Evolutionary conservation across 2,329 filamentous ascomycete genomes (phyloP), one percentile per base, ranked within the genome.

Genomic region (Simplicillium aogashimaense): DNA sequence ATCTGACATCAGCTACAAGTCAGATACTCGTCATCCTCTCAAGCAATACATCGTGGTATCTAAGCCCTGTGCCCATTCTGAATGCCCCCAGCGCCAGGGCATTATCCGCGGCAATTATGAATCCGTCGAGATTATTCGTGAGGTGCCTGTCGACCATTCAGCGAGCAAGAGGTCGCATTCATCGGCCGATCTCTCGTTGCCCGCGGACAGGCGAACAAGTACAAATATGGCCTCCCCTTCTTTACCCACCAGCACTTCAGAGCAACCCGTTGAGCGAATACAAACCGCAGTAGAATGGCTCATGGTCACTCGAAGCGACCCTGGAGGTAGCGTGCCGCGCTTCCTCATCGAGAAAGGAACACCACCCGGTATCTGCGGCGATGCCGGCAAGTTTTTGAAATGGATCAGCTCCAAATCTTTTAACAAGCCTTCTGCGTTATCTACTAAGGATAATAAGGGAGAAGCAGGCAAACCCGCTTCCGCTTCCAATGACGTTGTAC

Each of bases 321-420:
- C 88, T 3, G 88, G 88, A 10, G 88, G 88, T 39, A 90, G 79
- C 43, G 88, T 95, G 14, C 88, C 88, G 1, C 75, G 85, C 12
- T 94, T 92, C 62, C 81, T 95, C 72, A 86, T 94, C n/a, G 88
- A 94, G 53, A 80, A 86, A 55, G 86, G 84, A 25, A 94, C 88
- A 0, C 88, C 88, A 0, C 78, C 73, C 10, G 85, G 85, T 29
- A 92, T 95, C 50, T 74, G 86, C 18, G 70, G 70, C 33, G 88
- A 94, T 57, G 83, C 87, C 0, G 73, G 74, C 39, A 92, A 89
- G 58, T 94, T 94, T 49, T 57, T 92, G 12, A 76, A 87, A 42
- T 94, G 88, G 88, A 52, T 75, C 25, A 64, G 64, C 7, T 55
- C 65, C 4, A 66, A 64, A 16, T 35, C 38, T 8, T 9, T 48